phyloP scores from a whole-genome alignment of 2,329 filamentous ascomycete genomes.

The Lecanicillium sp. region DNA sequence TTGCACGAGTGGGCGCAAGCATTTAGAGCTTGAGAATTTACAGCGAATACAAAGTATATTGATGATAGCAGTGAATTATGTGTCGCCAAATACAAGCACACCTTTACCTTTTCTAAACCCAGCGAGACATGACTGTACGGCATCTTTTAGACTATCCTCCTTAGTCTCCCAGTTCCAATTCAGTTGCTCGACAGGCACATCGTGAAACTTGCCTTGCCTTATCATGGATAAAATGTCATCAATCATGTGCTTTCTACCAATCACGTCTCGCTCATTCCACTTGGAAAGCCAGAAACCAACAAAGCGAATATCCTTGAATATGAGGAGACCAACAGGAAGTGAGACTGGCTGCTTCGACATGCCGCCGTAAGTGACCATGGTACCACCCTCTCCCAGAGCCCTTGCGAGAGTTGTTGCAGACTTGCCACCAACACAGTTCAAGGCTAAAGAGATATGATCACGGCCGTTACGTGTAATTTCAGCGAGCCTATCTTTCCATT shows the following conservation, averaged over 20 bases:
- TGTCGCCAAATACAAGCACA: conserved; percentile 71
- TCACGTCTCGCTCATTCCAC: conserved; percentile 71
- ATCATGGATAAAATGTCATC: conserved; percentile 73
- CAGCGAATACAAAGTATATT: background rate
- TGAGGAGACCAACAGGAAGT: conserved; percentile 75
- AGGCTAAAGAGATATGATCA: conserved; percentile 64
- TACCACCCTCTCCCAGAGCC: conserved; percentile 57
- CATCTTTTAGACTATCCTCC: conserved; percentile 56
- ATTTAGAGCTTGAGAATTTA: conserved; percentile 55
- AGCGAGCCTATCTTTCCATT: conserved; percentile 53
- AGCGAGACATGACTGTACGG: conserved; percentile 73
- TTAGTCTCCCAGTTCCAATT: conserved; percentile 78
- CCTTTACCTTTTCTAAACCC: conserved; percentile 86
- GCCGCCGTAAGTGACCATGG: conserved; percentile 88
- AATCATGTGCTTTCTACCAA: conserved; percentile 72
- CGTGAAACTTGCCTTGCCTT: conserved; percentile 67
- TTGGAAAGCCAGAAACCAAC: conserved; percentile 91
- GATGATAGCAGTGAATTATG: conserved; percentile 23
- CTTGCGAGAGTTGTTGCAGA: conserved; percentile 72
- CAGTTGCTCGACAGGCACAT: conserved; percentile 75
- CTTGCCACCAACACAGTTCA: conserved; percentile 94
- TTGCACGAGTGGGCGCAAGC: conserved; percentile 91
- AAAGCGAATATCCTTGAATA: conserved; percentile 87
- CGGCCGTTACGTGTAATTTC: conserved; percentile 63
- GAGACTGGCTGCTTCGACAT: conserved; percentile 85